A percentile compares a stretch with the other conserved stretches of the same genome.
Evolutionary conservation across 2,329 filamentous ascomycete genomes (phyloP).

Genomic region (Penicillium sp.): DNA sequence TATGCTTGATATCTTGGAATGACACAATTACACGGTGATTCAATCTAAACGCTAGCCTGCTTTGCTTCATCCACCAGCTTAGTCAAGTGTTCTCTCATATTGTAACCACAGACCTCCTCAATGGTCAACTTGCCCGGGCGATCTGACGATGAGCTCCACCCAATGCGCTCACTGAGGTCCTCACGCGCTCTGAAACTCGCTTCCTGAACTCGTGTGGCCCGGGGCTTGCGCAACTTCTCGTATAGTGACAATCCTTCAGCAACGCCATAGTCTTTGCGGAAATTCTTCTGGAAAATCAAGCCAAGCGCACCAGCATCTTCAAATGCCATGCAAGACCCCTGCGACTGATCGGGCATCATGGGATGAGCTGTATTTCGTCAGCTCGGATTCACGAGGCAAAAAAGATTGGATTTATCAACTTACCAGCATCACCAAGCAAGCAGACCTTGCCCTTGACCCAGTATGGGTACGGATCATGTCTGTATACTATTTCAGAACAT

Average conservation of each 20-base stretch:
- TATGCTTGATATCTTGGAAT: not conserved
- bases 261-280: slow-evolving; percentile 18
- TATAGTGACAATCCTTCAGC: slow-evolving; percentile 26
- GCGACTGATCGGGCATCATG: slow-evolving; percentile 34
- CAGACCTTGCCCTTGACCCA: slow-evolving; percentile 30
- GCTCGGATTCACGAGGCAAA: not conserved
- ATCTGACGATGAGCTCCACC: slow-evolving; percentile 28
- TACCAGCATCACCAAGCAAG: slow-evolving; percentile 32
- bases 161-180: slow-evolving; percentile 31
- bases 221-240: slow-evolving; percentile 28
- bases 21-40: not conserved
- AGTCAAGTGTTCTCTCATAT: slow-evolving; percentile 21
- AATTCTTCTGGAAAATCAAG: slow-evolving; percentile 32
- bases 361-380: slow-evolving; percentile 24
- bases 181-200: slow-evolving; percentile 28
- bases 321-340: slow-evolving; percentile 41
- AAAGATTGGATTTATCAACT: not conserved
- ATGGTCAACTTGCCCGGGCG: slow-evolving; percentile 32
- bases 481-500: slow-evolving; percentile 16
- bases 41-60: not conserved
- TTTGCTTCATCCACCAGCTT: slow-evolving; percentile 4
- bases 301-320: slow-evolving; percentile 44
- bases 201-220: slow-evolving; percentile 32
- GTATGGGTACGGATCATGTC: slow-evolving; percentile 29
- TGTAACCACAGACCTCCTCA: slow-evolving; percentile 35